These are phyloP conservation scores for Cucurbitaria berberidis DNA, from an alignment of 2,329 filamentous ascomycete species.

Conservation along the genomic window DNA sequence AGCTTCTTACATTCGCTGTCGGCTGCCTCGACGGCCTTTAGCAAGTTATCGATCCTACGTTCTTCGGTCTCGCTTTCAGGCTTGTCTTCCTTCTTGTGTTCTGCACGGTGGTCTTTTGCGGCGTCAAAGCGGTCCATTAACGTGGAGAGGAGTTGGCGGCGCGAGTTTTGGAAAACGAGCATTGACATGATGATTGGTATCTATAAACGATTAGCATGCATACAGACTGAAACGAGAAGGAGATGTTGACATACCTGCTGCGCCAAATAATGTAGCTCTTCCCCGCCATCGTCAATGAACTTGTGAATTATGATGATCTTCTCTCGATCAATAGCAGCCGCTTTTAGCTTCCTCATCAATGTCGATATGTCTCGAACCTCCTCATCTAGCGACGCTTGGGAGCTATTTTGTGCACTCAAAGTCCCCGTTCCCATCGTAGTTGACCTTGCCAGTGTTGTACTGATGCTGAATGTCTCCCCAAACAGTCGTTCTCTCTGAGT, in stretches of 20 bases:
- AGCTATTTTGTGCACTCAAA: slow-evolving; percentile 45
- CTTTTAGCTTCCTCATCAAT: slow-evolving; percentile 71
- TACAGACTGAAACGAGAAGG: neutral
- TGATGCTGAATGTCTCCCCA: slow-evolving; percentile 49
- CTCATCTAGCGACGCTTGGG: slow-evolving; percentile 52
- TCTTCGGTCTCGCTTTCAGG: slow-evolving; percentile 55
- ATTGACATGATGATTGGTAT: slow-evolving; percentile 60
- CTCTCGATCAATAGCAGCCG: slow-evolving; percentile 83
- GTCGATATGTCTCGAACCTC: slow-evolving; percentile 70
- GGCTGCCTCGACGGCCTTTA: slow-evolving; percentile 74
- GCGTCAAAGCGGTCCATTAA: slow-evolving; percentile 66
- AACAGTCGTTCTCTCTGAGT: slow-evolving; percentile 41
- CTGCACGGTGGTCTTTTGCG: slow-evolving; percentile 57
- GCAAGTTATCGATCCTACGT: slow-evolving; percentile 70
- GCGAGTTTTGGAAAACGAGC: slow-evolving; percentile 88
- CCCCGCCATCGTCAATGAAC: slow-evolving; percentile 76
- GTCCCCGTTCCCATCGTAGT: slow-evolving; percentile 59
- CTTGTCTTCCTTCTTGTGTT: slow-evolving; percentile 51
- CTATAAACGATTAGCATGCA: slow-evolving; percentile 26
- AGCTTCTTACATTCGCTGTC: slow-evolving; percentile 80
- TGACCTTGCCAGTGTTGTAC: slow-evolving; percentile 42
- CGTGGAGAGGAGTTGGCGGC: slow-evolving; percentile 74
- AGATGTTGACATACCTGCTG: slow-evolving; percentile 55
- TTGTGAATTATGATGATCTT: slow-evolving; percentile 83
- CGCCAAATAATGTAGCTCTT: slow-evolving; percentile 75